Base-by-base conservation (phyloP, 495 filamentous ascomycete genomes). In the Penicillium canescens region DNA sequence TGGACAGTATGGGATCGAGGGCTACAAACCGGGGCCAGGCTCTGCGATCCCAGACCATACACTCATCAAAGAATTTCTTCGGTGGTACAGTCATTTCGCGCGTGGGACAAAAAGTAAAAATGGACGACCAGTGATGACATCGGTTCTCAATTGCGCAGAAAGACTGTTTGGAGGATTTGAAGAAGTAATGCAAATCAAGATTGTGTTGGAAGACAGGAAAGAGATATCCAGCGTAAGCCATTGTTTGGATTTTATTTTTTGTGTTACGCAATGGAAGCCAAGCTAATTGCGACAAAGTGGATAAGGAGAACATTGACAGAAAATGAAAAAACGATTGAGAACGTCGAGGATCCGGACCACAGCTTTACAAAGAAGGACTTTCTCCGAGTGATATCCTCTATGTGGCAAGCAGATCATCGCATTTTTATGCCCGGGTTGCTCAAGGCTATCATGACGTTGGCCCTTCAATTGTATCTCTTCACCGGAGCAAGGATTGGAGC, bases 381-480 rank as follows among this genome's bases (percentile, higher is more conserved):
- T 54, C 14, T 43, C 14, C 50, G 56, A 50, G 39, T 47, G 1
- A 18, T 63, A 21, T 56, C 48, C 1, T 63, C 49, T 28, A 41
- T 67, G 24, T 67, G 46, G 54, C 34, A 31, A 43, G 13, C 33
- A 4, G 50, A 63, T 46, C 50, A 58, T 59, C 46, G 28, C 34
- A 1, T 26, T 0, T 62, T 67, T 23, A 48, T 67, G 4, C 55
- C 54, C 14, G 39, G 49, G 1, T 49, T 59, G 21, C 52, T 67
- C 11, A 63, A 66, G 49, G 50, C 55, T 18, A 54, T 49, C 28
- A 59, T 66, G 4, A 26, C 46, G 42, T 26, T 66, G 14, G 40
- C 53, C 43, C 56, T 66, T 43, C 49, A 66, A 41, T 10, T 66
- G 28, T 66, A 53, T 31, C 52, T 66, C 6, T 60, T 63, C 37